Evolutionary conservation across 139 green algal genomes (phyloP).

Genomic region (Tetradesmus obliquus): DNA sequence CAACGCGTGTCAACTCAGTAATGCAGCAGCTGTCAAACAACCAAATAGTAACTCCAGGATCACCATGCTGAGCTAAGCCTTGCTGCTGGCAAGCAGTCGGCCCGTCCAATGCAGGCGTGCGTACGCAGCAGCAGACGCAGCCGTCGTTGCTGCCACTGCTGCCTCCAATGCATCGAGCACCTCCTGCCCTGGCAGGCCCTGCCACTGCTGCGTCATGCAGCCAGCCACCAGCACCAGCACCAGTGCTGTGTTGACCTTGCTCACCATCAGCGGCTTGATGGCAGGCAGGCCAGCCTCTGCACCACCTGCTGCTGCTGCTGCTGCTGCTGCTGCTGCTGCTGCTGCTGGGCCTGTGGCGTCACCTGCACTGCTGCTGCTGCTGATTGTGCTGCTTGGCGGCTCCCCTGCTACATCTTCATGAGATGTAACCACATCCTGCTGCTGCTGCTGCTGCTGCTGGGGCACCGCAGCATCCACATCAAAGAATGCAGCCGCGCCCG

Average conservation of each 20-base stretch:
- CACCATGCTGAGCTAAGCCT: neutral
- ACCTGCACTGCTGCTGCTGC: constrained; percentile 17
- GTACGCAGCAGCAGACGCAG: constrained; percentile 74
- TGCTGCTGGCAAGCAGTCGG: constrained; percentile 32
- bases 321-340: constrained; percentile 36
- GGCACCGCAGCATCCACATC: constrained; percentile 30
- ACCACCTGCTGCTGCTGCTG: constrained; percentile 4
- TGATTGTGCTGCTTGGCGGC: constrained; percentile 17
- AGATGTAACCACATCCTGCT: neutral
- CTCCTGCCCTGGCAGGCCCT: constrained; percentile 62
- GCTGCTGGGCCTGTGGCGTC: neutral
- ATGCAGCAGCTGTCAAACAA: too few species aligned
- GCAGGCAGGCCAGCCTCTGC: constrained; percentile 41
- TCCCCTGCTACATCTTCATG: neutral
- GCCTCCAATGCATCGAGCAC: constrained; percentile 55
- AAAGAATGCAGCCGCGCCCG: constrained; percentile 72
- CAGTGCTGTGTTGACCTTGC: constrained; percentile 91
- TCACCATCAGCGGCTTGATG: constrained; percentile 79
- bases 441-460: neutral
- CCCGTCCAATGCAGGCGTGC: constrained; percentile 46
- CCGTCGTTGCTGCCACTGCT: constrained; percentile 68
- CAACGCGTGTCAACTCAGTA: too few species aligned
- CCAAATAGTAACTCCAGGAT: too few species aligned
- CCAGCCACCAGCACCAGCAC: constrained; percentile 79
- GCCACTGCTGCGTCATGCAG: constrained; percentile 70